phyloP scores from a whole-genome alignment of 2,329 filamentous ascomycete genomes.

The Cladosporium oxysporum region DNA sequence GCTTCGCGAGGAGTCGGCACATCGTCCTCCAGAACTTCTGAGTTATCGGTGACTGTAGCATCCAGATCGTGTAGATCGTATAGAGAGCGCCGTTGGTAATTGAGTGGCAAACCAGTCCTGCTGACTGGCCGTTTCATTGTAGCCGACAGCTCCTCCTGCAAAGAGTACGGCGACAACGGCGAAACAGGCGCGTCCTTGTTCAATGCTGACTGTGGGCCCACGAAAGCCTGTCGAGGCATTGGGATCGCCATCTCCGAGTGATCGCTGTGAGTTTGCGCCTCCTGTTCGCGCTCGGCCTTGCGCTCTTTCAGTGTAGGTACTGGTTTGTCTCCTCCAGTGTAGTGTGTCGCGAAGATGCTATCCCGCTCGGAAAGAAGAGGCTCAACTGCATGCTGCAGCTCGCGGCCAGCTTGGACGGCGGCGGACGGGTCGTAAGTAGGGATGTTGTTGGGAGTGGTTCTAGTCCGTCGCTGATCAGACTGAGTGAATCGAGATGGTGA shows the following conservation, averaged over 20 bases:
- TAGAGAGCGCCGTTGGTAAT: constrained; percentile 35
- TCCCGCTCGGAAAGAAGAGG: constrained; percentile 63
- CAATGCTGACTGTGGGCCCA: constrained; percentile 3
- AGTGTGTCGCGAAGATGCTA: constrained; percentile 65
- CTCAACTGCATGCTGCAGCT: constrained; percentile 37
- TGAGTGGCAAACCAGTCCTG: constrained; percentile 28
- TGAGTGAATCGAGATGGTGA: constrained; percentile 14
- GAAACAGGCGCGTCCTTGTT: constrained; percentile 17
- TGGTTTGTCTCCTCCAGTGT: constrained; percentile 54
- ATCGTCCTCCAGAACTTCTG: not conserved
- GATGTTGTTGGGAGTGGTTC: constrained; percentile 15
- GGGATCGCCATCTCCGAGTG: constrained; percentile 17
- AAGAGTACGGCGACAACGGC: constrained; percentile 8
- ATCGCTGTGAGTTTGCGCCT: not conserved
- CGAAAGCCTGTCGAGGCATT: constrained; percentile 14
- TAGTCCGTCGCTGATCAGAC: constrained; percentile 13
- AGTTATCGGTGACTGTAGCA: constrained; percentile 4
- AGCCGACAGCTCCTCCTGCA: not conserved
- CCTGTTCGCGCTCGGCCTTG: constrained; percentile 2
- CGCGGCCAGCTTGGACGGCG: constrained; percentile 18
- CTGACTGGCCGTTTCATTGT: constrained; percentile 18
- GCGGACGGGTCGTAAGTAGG: constrained; percentile 17
- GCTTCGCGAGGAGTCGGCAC: constrained; percentile 1
- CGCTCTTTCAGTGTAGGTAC: constrained; percentile 36
- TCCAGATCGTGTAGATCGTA: constrained; percentile 34